A percentile compares a stretch with the other conserved stretches of the same genome.
Evolutionary conservation across 441 rosid species (phyloP).

Genomic region (Gossypium gossypioides): DNA sequence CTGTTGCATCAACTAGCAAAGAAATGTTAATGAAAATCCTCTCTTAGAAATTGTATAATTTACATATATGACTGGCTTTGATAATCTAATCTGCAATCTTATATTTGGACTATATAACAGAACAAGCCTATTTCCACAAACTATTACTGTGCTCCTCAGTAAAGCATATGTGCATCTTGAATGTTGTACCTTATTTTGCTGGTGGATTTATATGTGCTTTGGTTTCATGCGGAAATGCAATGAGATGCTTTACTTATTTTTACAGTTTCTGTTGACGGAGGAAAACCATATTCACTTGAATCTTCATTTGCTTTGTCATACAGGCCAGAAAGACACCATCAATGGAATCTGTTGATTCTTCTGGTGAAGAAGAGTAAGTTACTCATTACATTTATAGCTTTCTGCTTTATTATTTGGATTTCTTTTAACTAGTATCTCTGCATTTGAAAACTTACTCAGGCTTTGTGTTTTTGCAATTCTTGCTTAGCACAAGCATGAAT

Average conservation of each 20-base stretch:
- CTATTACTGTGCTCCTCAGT: neutral
- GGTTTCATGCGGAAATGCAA: neutral
- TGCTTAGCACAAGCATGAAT: slow-evolving; percentile 3
- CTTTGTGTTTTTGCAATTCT: neutral
- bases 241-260: neutral
- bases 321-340: slow-evolving; percentile 87
- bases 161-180: neutral
- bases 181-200: neutral
- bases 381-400: slow-evolving; percentile 14
- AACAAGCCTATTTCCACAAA: neutral
- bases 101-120: neutral
- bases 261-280: neutral
- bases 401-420: slow-evolving; percentile 13
- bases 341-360: slow-evolving; percentile 81
- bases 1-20: neutral
- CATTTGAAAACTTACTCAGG: neutral
- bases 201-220: neutral
- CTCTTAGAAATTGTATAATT: neutral
- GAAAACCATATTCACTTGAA: slow-evolving; percentile 13
- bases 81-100: neutral
- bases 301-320: slow-evolving; percentile 18
- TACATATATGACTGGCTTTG: neutral
- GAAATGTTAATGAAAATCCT: neutral
- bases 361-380: slow-evolving; percentile 98
- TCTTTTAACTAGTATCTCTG: slow-evolving; percentile 10